Evolutionary conservation across 495 filamentous ascomycete species (phyloP).

Genomic region (Aspergillus bertholletiae): DNA sequence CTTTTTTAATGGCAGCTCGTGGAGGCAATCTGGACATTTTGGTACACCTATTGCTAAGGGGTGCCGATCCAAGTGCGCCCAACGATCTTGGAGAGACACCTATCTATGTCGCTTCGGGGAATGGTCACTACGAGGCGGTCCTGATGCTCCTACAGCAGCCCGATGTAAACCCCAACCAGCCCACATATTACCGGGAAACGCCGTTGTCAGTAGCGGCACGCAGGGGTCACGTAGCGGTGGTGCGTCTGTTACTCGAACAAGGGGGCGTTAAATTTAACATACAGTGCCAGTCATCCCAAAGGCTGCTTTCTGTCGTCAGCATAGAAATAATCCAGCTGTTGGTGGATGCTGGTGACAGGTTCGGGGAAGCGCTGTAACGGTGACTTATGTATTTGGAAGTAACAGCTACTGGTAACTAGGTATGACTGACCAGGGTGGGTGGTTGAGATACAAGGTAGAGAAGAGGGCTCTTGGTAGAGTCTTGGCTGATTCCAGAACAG

Average conservation of each 20-base stretch:
- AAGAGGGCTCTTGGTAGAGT: too few relatives aligned
- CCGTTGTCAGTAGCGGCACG: neutral
- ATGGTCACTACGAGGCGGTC: neutral
- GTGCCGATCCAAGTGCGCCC: neutral
- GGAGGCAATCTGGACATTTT: neutral
- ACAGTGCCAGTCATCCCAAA: neutral
- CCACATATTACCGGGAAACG: neutral
- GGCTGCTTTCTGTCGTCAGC: neutral
- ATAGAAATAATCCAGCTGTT: neutral
- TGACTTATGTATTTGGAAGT: too few relatives aligned
- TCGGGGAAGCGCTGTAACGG: too few relatives aligned
- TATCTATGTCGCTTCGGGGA: neutral
- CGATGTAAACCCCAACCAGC: neutral
- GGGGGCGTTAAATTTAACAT: neutral
- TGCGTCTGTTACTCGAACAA: neutral
- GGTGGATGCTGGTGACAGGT: neutral
- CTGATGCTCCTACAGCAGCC: neutral
- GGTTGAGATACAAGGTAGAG: too few relatives aligned
- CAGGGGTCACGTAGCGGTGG: neutral
- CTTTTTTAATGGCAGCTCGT: neutral
- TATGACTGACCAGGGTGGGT: too few relatives aligned
- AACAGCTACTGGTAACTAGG: too few relatives aligned
- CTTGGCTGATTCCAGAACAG: too few relatives aligned
- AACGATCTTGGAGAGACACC: neutral
- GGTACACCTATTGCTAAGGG: neutral